Conservation (phyloP, 345 rosid species). For the Camelina sativa region DNA sequence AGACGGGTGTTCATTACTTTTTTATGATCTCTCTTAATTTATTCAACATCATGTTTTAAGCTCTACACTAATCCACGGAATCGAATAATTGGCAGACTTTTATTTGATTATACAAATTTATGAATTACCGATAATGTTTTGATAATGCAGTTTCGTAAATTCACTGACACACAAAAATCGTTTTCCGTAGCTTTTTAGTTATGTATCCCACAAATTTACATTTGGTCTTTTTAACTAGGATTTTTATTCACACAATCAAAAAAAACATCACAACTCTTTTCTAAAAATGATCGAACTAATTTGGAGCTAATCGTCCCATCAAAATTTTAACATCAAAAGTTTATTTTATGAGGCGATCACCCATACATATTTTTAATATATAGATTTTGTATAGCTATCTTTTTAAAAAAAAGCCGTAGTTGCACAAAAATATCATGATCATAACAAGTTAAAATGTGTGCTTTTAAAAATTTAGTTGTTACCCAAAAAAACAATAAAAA, state of each 20-base stretch:
- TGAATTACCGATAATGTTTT: not conserved
- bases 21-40: not conserved
- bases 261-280: not conserved
- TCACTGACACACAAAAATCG: not conserved
- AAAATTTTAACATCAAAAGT: not conserved
- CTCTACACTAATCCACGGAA: not conserved
- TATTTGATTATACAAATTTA: not conserved
- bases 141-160: not conserved
- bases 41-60: conserved; percentile 29
- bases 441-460: not conserved
- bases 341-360: not conserved
- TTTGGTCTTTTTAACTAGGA: not conserved
- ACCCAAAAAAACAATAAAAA: not conserved
- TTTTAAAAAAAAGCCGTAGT: not conserved
- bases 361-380: no score
- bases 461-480: not conserved
- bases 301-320: no score
- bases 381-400: not conserved
- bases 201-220: not conserved
- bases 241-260: not conserved
- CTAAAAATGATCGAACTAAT: no score
- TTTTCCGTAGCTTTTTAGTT: not conserved
- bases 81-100: not conserved
- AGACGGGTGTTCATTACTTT: conserved; percentile 45
- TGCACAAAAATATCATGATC: not conserved